Percentiles rank a stretch among this genome's conserved stretches.
Conservation (phyloP, 2,329 filamentous ascomycete species). For the Amylocarpus encephaloides region DNA sequence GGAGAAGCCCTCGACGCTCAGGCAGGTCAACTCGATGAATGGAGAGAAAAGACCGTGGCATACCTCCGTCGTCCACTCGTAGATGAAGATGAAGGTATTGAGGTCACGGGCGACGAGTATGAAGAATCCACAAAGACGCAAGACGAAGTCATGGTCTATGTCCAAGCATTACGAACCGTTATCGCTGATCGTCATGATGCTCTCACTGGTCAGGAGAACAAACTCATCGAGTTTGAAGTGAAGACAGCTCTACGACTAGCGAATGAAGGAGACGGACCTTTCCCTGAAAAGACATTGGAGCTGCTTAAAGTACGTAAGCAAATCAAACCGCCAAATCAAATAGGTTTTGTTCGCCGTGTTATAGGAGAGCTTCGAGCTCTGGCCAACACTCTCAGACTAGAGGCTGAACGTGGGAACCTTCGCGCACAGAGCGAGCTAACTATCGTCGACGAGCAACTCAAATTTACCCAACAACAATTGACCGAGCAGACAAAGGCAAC, state of each 20-base stretch:
- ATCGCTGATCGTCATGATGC: constrained; percentile 73
- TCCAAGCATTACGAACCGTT: constrained; percentile 67
- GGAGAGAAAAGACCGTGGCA: constrained; percentile 66
- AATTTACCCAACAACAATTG: constrained; percentile 49
- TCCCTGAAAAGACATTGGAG: constrained; percentile 55
- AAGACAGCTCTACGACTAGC: constrained; percentile 55
- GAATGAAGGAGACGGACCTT: constrained; percentile 58
- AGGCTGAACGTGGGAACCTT: constrained; percentile 45
- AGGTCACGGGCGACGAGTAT: constrained; percentile 84
- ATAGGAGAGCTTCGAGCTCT: constrained; percentile 64
- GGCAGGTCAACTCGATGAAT: constrained; percentile 62
- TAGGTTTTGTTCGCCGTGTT: constrained; percentile 63
- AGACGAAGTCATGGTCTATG: constrained; percentile 82
- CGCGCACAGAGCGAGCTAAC: constrained; percentile 56
- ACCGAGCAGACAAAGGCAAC: constrained; percentile 45
- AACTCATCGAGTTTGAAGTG: constrained; percentile 65
- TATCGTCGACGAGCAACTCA: constrained; percentile 59
- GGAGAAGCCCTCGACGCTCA: constrained; percentile 65
- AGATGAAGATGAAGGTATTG: constrained; percentile 70
- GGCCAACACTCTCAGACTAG: constrained; percentile 51
- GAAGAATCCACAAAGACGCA: constrained; percentile 80
- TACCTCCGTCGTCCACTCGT: constrained; percentile 70
- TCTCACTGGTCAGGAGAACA: constrained; percentile 53
- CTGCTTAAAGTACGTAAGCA: constrained; percentile 43
- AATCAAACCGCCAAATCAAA: constrained; percentile 42